These are phyloP conservation scores for Reticulascus tulasneorum DNA, from an alignment of 2,329 filamentous ascomycete genomes.

Conservation along the genomic window DNA sequence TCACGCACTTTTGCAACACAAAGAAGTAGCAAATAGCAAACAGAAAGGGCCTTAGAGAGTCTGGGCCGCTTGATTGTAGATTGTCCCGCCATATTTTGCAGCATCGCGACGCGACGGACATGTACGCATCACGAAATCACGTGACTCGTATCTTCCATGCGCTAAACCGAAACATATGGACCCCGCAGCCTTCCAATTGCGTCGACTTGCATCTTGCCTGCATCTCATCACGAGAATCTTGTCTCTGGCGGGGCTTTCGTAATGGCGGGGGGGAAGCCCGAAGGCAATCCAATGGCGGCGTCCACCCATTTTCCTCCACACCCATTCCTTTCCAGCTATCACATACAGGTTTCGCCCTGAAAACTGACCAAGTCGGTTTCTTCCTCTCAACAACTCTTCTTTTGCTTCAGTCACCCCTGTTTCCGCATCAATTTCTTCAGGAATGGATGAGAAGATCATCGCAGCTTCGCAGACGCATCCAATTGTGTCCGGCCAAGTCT, in stretches of 20 bases:
- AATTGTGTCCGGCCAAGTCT: constrained; percentile 50
- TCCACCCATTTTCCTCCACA: constrained; percentile 4
- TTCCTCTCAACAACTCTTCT: not conserved
- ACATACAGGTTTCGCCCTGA: no score
- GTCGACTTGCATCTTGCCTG: constrained; percentile 1
- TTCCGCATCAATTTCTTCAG: constrained; percentile 14
- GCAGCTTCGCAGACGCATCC: constrained; percentile 60
- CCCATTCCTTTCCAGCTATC: no score
- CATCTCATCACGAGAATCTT: not conserved
- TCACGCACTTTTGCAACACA: no score
- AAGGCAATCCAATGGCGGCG: constrained; percentile 10
- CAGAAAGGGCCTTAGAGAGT: no score
- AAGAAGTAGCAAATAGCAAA: no score
- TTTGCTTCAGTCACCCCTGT: constrained; percentile 1
- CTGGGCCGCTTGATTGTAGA: no score
- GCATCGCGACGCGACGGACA: no score
- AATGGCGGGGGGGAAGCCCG: constrained; percentile 4
- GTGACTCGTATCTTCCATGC: not conserved
- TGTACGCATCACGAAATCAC: constrained; percentile 11
- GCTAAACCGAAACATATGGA: not conserved
- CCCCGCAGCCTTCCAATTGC: not conserved
- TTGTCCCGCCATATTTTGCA: no score
- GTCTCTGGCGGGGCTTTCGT: constrained; percentile 6
- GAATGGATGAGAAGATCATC: constrained; percentile 53
- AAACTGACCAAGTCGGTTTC: no score